A percentile compares a stretch with the other conserved stretches of the same genome.
Conservation (phyloP, 1,284 basidiomycete genomes). For the Boletus holoroseus region DNA sequence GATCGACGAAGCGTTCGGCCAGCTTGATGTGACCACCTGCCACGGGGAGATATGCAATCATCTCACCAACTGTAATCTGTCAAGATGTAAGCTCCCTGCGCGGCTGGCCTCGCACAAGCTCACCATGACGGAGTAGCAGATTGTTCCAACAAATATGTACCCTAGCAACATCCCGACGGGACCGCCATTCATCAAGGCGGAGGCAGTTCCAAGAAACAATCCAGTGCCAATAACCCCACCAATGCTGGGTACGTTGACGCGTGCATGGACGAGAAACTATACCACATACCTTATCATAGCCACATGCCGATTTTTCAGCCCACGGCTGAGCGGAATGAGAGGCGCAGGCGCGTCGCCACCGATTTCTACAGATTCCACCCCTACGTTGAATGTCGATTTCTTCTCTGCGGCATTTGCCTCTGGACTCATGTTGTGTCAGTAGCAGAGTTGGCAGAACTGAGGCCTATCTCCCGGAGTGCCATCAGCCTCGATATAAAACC, state of each 20-base stretch:
- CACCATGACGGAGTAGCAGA: constrained; percentile 26
- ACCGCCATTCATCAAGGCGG: constrained; percentile 24
- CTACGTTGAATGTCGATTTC: background rate
- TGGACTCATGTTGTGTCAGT: constrained; percentile 2
- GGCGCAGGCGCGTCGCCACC: background rate
- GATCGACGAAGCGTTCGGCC: constrained; percentile 63
- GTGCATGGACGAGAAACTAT: background rate
- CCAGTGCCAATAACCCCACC: constrained; percentile 47
- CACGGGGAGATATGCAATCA: constrained; percentile 36
- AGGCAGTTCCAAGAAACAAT: constrained; percentile 36
- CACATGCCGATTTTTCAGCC: constrained; percentile 25
- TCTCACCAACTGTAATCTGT: constrained; percentile 30
- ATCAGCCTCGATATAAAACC: background rate
- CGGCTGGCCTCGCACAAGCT: background rate
- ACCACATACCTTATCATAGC: constrained; percentile 24
- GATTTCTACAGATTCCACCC: constrained; percentile 1
- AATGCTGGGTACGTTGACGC: constrained; percentile 12
- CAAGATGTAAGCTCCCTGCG: background rate
- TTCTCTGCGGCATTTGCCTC: background rate
- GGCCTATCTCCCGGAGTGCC: background rate
- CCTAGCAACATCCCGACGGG: constrained; percentile 31
- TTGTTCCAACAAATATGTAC: constrained; percentile 29
- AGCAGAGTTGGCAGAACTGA: background rate
- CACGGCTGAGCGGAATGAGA: constrained; percentile 11
- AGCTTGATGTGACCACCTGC: constrained; percentile 60